These are phyloP conservation scores for Penicillium sp. DNA, from an alignment of 2,329 filamentous ascomycete species.

Conservation along the genomic window DNA sequence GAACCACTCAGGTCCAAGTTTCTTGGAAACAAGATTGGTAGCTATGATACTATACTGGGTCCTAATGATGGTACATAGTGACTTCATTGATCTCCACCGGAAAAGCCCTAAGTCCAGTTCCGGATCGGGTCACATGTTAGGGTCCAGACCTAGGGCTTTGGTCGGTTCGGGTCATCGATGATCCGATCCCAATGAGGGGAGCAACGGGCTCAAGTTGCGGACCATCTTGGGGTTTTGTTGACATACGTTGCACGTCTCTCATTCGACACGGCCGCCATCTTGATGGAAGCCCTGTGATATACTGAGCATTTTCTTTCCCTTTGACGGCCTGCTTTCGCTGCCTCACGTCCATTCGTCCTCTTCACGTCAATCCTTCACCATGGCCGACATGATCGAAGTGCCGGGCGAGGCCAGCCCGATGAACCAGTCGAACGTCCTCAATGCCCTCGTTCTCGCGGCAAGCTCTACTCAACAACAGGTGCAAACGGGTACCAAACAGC, in stretches of 20 bases:
- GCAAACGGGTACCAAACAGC: conserved; percentile 61
- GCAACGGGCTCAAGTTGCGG: conserved; percentile 6
- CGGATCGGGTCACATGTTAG: conserved; percentile 15
- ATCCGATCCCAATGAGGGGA: conserved; percentile 21
- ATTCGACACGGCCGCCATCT: background rate
- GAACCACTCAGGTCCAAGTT: background rate
- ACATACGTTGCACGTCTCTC: background rate
- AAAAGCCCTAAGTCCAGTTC: conserved; percentile 21
- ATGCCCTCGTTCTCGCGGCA: conserved; percentile 59
- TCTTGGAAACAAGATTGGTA: conserved; percentile 6
- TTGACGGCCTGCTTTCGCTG: background rate
- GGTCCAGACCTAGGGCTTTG: conserved; percentile 29
- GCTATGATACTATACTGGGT: conserved; percentile 2
- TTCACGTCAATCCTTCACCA: conserved; percentile 33
- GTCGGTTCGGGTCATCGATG: conserved; percentile 20
- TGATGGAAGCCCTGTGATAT: background rate
- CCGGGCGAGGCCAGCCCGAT: conserved; percentile 74
- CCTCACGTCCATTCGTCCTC: background rate
- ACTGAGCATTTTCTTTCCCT: background rate
- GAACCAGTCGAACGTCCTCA: conserved; percentile 58
- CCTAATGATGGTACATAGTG: conserved; percentile 1
- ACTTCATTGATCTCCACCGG: conserved; percentile 22
- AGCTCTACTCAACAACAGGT: conserved; percentile 62
- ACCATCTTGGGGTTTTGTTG: conserved; percentile 4
- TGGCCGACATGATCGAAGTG: conserved; percentile 71